phyloP scores from a whole-genome alignment of 169 alveolate species.

The Plasmodium ovale region DNA sequence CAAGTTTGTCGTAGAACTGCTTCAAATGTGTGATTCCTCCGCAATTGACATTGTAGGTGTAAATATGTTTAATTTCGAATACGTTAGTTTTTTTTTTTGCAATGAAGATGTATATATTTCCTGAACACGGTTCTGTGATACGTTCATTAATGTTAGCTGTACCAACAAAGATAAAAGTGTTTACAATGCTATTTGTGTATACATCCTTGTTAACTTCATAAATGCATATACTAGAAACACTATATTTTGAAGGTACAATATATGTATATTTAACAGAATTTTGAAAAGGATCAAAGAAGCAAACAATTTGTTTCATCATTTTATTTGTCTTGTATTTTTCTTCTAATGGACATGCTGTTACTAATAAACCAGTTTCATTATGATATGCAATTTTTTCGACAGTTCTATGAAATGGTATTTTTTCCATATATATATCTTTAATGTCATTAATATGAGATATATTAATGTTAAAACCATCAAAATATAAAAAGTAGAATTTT shows the following conservation, averaged over 20 bases:
- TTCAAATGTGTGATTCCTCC: slow-evolving; percentile 52
- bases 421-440: slow-evolving; percentile 24
- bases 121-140: slow-evolving; percentile 54
- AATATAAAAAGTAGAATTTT: slow-evolving; percentile 56
- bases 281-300: slow-evolving; percentile 68
- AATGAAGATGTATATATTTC: slow-evolving; percentile 42
- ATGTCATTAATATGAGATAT: slow-evolving; percentile 65
- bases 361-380: slow-evolving; percentile 39
- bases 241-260: slow-evolving; percentile 67
- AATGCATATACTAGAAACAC: slow-evolving; percentile 47
- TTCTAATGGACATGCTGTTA: slow-evolving; percentile 65
- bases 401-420: slow-evolving; percentile 74
- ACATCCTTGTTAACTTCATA: slow-evolving; percentile 9
- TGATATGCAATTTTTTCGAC: slow-evolving; percentile 74
- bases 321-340: slow-evolving; percentile 68
- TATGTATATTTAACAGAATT: slow-evolving; percentile 44
- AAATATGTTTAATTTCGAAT: slow-evolving; percentile 67
- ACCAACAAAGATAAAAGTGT: slow-evolving; percentile 48
- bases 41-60: slow-evolving; percentile 48
- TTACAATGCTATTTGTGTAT: background rate
- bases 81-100: slow-evolving; percentile 46
- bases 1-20: slow-evolving; percentile 27
- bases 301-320: slow-evolving; percentile 60
- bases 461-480: slow-evolving; percentile 36
- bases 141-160: slow-evolving; percentile 54